Percentiles rank a stretch among this genome's conserved stretches.
Evolutionary conservation across 2,329 filamentous ascomycete genomes (phyloP).

Genomic region (Phialemonium atrogriseum): DNA sequence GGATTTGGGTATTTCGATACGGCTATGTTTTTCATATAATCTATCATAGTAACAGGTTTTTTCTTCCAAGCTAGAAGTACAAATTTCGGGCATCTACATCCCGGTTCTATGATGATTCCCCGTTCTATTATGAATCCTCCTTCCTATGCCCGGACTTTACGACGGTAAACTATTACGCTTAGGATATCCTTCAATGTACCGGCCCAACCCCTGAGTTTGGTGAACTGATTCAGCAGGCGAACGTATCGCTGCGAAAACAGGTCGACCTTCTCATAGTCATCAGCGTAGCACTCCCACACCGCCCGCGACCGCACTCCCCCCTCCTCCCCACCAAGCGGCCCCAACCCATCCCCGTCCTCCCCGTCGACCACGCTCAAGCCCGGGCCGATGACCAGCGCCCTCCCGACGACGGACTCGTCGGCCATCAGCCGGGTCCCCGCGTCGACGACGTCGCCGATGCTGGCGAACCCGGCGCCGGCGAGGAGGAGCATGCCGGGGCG

Average conservation of each 20-base stretch:
- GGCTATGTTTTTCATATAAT: too few relatives aligned
- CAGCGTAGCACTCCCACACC: slow-evolving; percentile 8
- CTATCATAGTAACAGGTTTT: too few relatives aligned
- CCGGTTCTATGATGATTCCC: too few relatives aligned
- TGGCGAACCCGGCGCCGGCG: slow-evolving; percentile 45
- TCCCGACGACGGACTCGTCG: slow-evolving; percentile 43
- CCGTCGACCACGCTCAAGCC: slow-evolving; percentile 29
- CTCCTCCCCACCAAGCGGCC: slow-evolving; percentile 11
- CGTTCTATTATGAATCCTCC: too few relatives aligned
- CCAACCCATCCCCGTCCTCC: slow-evolving; percentile 20
- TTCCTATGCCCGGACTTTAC: too few relatives aligned
- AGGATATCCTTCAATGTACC: slow-evolving; percentile 26
- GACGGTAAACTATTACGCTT: too few relatives aligned
- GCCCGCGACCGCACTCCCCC: slow-evolving; percentile 4
- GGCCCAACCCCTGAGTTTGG: slow-evolving; percentile 36
- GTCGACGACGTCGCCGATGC: slow-evolving; percentile 52
- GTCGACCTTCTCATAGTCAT: slow-evolving; percentile 4
- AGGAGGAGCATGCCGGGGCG: slow-evolving; percentile 38
- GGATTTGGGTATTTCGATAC: too few relatives aligned
- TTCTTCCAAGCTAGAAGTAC: too few relatives aligned
- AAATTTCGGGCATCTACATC: too few relatives aligned
- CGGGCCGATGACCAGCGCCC: slow-evolving; percentile 36
- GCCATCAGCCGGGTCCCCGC: slow-evolving; percentile 54
- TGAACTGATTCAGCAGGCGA: not conserved
- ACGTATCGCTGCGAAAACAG: slow-evolving; percentile 2